Percentiles rank a stretch among this genome's conserved stretches.
Conservation (phyloP, 2,329 filamentous ascomycete species). For the Ceratocystis lukuohia region DNA sequence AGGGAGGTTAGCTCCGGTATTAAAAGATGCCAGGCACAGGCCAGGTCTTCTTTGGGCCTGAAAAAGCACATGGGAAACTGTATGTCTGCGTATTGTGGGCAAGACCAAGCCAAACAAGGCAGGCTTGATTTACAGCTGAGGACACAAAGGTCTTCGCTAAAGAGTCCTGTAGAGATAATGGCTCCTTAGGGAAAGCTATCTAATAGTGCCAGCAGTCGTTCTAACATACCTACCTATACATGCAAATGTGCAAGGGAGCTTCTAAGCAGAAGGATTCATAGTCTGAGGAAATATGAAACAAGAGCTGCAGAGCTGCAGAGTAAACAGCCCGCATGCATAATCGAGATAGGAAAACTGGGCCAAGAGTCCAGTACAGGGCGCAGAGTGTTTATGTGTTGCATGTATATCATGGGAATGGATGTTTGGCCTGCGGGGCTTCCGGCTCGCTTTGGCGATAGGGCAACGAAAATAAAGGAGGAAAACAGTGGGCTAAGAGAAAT, state of each 20-base stretch:
- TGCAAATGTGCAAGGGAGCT: background rate
- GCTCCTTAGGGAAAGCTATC: background rate
- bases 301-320: background rate
- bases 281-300: background rate
- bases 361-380: background rate
- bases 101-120: background rate
- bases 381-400: background rate
- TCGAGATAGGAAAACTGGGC: background rate
- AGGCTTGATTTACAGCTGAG: background rate
- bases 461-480: background rate
- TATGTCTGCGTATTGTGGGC: background rate
- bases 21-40: background rate
- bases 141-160: slow-evolving; percentile 1
- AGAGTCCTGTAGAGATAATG: background rate
- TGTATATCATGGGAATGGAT: background rate
- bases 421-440: background rate
- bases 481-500: background rate
- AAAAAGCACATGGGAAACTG: background rate
- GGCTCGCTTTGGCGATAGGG: background rate
- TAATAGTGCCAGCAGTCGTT: background rate
- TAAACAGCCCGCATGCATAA: background rate
- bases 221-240: background rate
- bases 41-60: background rate
- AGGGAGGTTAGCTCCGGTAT: background rate
- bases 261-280: background rate